A percentile compares a stretch with the other conserved stretches of the same genome.
These are phyloP conservation scores for Lecanicillium sp. DNA, from an alignment of 2,329 filamentous ascomycete genomes.

Conservation along the genomic window DNA sequence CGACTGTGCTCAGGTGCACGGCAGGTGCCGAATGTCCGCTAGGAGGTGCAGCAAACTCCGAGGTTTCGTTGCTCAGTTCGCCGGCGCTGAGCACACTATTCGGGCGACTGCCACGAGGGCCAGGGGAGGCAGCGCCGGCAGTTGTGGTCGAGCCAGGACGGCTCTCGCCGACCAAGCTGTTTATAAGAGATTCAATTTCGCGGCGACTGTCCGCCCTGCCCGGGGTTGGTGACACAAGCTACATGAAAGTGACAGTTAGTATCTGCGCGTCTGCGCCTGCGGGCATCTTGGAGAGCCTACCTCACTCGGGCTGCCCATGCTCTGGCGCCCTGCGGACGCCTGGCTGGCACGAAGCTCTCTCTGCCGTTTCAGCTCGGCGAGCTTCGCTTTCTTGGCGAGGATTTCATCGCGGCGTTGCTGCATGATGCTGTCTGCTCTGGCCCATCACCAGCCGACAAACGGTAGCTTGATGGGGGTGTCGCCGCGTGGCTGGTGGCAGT, in stretches of 20 bases:
- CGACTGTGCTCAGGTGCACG: conserved; percentile 68
- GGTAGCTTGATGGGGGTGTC: not conserved
- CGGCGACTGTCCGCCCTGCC: conserved; percentile 62
- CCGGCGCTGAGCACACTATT: conserved; percentile 80
- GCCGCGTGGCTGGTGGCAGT: no score
- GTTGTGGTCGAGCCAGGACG: conserved; percentile 63
- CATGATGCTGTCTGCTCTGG: conserved; percentile 37
- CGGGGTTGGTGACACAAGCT: conserved; percentile 62
- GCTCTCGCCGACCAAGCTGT: conserved; percentile 73
- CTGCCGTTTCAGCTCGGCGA: conserved; percentile 91
- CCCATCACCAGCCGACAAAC: conserved; percentile 8
- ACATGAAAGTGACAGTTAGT: conserved; percentile 17
- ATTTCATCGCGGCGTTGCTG: conserved; percentile 93
- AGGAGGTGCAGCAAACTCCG: conserved; percentile 49
- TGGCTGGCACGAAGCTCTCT: conserved; percentile 77
- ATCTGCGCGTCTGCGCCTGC: conserved; percentile 6
- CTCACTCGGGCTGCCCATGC: conserved; percentile 63
- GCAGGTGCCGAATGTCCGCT: conserved; percentile 39
- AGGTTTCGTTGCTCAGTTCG: conserved; percentile 71
- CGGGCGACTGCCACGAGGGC: conserved; percentile 65
- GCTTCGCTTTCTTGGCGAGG: conserved; percentile 90
- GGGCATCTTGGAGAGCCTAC: conserved; percentile 43
- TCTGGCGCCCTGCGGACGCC: conserved; percentile 62
- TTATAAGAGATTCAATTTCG: conserved; percentile 81
- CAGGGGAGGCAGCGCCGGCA: conserved; percentile 59